phyloP scores from a whole-genome alignment of 2,329 filamentous ascomycete genomes.

The Amphichorda felina region DNA sequence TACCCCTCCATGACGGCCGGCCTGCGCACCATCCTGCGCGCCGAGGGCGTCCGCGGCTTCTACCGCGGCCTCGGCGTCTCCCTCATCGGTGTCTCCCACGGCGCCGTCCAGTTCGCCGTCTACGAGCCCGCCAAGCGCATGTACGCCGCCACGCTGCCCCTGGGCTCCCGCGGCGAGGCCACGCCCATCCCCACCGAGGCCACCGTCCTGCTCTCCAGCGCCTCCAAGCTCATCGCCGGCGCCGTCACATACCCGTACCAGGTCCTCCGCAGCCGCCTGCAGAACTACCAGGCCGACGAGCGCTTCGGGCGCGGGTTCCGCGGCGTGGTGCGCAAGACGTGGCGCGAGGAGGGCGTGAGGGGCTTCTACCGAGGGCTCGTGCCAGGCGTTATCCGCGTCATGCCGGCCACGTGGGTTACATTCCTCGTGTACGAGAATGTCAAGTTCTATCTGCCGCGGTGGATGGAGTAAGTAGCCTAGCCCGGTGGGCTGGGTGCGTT shows the following conservation, averaged over 20 bases:
- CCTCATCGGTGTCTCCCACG: conserved; percentile 78
- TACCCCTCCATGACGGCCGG: conserved; percentile 72
- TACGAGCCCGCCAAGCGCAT: conserved; percentile 61
- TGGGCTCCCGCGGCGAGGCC: conserved; percentile 9
- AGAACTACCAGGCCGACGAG: conserved; percentile 73
- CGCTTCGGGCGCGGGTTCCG: conserved; percentile 58
- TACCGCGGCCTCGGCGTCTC: conserved; percentile 80
- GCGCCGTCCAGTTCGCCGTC: conserved; percentile 89
- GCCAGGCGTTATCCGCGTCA: conserved; percentile 78
- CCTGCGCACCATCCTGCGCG: conserved; percentile 48
- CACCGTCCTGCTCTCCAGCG: conserved; percentile 67
- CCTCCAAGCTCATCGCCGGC: conserved; percentile 81
- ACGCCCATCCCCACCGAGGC: conserved; percentile 53
- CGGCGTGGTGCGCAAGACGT: conserved; percentile 65
- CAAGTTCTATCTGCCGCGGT: conserved; percentile 53
- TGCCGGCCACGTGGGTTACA: conserved; percentile 92
- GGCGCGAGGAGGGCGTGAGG: conserved; percentile 62
- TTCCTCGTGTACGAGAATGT: conserved; percentile 96
- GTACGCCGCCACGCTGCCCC: conserved; percentile 34
- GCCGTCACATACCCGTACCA: conserved; percentile 90
- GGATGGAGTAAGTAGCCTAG: conserved; percentile 11
- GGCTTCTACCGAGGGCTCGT: conserved; percentile 90
- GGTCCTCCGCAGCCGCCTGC: conserved; percentile 76
- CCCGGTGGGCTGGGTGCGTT: not conserved
- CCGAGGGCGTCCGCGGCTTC: conserved; percentile 69